A percentile compares a stretch with the other conserved stretches of the same genome.
These are phyloP conservation scores for Cudoniella acicularis DNA, from an alignment of 495 filamentous ascomycete species.

Conservation along the genomic window DNA sequence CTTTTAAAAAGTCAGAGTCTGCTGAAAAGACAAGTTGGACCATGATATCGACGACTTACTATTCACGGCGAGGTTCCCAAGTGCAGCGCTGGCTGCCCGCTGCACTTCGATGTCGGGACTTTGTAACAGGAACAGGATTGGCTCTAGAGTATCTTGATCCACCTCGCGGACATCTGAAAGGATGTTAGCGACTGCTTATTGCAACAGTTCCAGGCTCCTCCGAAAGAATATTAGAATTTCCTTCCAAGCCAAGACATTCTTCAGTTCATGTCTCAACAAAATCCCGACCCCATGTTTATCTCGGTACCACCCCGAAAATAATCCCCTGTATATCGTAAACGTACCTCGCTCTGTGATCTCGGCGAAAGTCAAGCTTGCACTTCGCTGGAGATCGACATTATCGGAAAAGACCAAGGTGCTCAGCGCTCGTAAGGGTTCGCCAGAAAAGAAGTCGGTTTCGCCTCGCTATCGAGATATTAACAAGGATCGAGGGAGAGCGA, in stretches of 20 bases:
- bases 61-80: constrained; percentile 96
- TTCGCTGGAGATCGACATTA: constrained; percentile 96
- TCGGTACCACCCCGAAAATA: neutral
- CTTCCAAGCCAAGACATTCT: neutral
- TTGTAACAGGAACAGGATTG: constrained; percentile 91
- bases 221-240: neutral
- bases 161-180: constrained; percentile 88
- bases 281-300: neutral
- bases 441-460: constrained; percentile 97
- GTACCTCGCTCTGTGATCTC: constrained; percentile 98
- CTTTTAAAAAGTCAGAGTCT: constrained; percentile 54
- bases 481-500: neutral
- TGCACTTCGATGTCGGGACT: constrained; percentile 97
- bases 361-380: constrained; percentile 96
- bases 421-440: constrained; percentile 90
- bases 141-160: constrained; percentile 88
- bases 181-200: constrained; percentile 4
- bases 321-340: constrained; percentile 28
- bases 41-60: constrained; percentile 58
- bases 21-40: neutral
- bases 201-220: neutral
- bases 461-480: constrained; percentile 57
- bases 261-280: neutral
- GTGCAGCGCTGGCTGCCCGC: constrained; percentile 89
- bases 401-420: constrained; percentile 97